Evolutionary conservation across 2,329 filamentous ascomycete genomes (phyloP), one percentile per base, ranked within the genome.

Genomic region (Dactylellina parvicollis): DNA sequence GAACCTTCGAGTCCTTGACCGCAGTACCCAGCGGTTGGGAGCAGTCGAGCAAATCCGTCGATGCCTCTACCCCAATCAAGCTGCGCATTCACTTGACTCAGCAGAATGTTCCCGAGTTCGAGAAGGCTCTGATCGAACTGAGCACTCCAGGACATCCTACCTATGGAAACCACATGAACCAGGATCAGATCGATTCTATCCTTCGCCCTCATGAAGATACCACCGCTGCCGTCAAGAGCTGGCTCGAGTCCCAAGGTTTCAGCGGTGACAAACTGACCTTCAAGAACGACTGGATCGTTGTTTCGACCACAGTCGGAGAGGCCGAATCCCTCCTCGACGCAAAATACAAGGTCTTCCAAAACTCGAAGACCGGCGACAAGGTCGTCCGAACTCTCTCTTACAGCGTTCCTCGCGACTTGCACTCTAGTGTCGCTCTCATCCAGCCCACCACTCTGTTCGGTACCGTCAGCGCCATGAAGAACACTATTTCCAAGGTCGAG

Each of bases 371-470:
- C 4, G 71, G 75, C 16, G 69, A 75, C n/a, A 71, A 75, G 9
- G 56, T 79, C 9, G 72, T 77, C 5, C 67, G 76, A 2, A 75
- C 76, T 12, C 59, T 74, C 2, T 55, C 60, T 49, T 91, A 90
- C 79, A 89, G 86, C 0, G 83, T 90, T 0, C 89, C 88, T 0
- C 81, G 82, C 55, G 79, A 83, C 0, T 79, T 90, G 5, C 82
- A 83, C 57, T 77, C 81, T 44, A 82, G 87, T 76, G 83, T 90
- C 66, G 85, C 86, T 67, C 83, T 89, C 77, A 86, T 90, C 52
- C 86, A 89, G 79, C 88, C 88, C 0, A 90, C 88, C 0, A 90
- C 86, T 2, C 83, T 85, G 38, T 90, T 90, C 69, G 36, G 50
- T 16, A 36, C 30, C 26, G 30, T 22, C 46, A 56, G 50, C 26